Base-by-base conservation (phyloP, 495 filamentous ascomycete species). In the Neurospora sp. region DNA sequence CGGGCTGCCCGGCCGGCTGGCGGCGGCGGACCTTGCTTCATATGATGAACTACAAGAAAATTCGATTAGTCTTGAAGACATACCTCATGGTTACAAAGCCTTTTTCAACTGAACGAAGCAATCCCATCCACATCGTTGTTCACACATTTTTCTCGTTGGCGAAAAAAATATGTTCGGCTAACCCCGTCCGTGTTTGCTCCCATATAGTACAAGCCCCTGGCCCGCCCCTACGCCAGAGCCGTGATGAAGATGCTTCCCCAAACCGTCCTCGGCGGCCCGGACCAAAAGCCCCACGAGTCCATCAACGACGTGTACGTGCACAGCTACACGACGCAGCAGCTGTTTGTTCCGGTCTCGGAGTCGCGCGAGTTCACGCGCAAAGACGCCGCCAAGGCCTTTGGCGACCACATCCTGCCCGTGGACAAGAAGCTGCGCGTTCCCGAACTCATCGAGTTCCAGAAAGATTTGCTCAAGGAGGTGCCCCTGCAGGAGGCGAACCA, bases 51-150 rank as follows among this genome's bases (percentile, higher is more conserved):
- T 91, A 91, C 90, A 91, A 93, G 85, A 88, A 87, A 88, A 87
- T 89, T 90, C 94, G 95, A 98, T 99, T 97, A 97, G 95, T 98
- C 95, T 98, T 95, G 86, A 98, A 97, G 95, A 98, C 93, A 89
- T 76, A 83, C 74, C 84, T 78, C 82, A 89, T 94, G 91, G 89
- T 93, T 93, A 94, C 82, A 89, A 86, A 71, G 71, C 70, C 68
- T 68, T 53, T 44, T 73, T 40, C 10, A 47, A 27, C n/a, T 47
- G 22, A 47, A 22, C 18, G 5, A 70, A 37, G 16, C 42, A 69
- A 18, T 69, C 31, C 44, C 74, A 59, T 39, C 69, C 72, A 59
- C 41, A 10, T 47, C 47, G 8, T n/a, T 27, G 14, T 44, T 14
- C 22, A 68, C 16, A 42, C n/a, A 45, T 40, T 70, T 39, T 39